A percentile compares a stretch with the other conserved stretches of the same genome.
phyloP scores from a whole-genome alignment of 2,329 filamentous ascomycete genomes.

The Pestalotiopsis sp. region DNA sequence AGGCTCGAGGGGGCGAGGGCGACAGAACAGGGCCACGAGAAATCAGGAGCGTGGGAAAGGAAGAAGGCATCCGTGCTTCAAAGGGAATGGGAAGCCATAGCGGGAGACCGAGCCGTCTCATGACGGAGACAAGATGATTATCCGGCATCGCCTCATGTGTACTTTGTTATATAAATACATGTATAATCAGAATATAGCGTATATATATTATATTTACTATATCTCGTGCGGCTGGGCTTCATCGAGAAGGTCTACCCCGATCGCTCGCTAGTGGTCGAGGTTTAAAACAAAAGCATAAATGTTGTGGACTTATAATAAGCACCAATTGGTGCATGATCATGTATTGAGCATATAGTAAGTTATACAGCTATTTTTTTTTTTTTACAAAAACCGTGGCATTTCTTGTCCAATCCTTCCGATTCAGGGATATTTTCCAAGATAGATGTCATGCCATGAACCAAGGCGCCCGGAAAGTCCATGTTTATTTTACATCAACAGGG shows the following conservation, averaged over 20 bases:
- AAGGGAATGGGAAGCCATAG: constrained; percentile 28
- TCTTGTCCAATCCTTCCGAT: background rate
- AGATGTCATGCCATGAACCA: background rate
- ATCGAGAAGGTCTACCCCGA: background rate
- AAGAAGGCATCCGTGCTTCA: constrained; percentile 20
- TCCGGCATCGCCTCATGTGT: background rate
- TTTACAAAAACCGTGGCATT: too few species aligned
- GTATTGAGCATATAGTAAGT: too few species aligned
- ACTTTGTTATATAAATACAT: background rate
- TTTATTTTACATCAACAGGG: constrained; percentile 5
- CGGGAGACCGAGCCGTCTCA: constrained; percentile 13
- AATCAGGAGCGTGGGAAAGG: constrained; percentile 18
- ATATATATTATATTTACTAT: too few species aligned
- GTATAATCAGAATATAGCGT: too few species aligned
- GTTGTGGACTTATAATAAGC: too few species aligned
- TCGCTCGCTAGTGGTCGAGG: too few species aligned
- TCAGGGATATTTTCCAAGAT: background rate
- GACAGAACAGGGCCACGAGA: constrained; percentile 14
- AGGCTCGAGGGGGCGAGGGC: constrained; percentile 13
- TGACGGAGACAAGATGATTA: background rate
- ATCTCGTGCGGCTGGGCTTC: background rate
- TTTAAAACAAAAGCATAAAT: too few species aligned
- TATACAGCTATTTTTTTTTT: too few species aligned
- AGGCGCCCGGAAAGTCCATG: background rate
- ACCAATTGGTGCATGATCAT: too few species aligned